Evolutionary conservation across 1,139 yeast genomes (phyloP).

Genomic region (Scheffersomyces lignicola): DNA sequence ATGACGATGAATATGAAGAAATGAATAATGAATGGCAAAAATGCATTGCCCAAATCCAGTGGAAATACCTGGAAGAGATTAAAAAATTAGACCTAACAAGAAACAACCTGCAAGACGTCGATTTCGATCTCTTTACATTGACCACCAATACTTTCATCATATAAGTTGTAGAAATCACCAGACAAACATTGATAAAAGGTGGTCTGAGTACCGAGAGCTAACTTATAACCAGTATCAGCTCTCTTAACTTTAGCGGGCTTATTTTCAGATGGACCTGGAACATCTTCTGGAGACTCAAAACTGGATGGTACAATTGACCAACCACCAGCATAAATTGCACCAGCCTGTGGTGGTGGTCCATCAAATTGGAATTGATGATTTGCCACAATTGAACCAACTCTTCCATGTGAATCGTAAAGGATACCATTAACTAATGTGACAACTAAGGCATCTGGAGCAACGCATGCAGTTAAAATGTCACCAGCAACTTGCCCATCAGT

Average conservation of each 20-base stretch:
- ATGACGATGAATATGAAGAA: too few species aligned
- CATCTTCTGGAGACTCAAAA: constrained; percentile 8
- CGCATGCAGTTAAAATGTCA: constrained; percentile 18
- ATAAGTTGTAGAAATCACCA: constrained; percentile 46
- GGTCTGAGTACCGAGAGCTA: constrained; percentile 36
- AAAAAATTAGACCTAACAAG: background rate
- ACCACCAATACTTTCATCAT: constrained; percentile 38
- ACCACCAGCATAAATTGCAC: constrained; percentile 41
- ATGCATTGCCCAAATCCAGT: too few species aligned
- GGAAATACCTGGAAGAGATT: too few species aligned
- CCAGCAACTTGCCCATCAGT: constrained; percentile 9
- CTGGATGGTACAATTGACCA: constrained; percentile 34
- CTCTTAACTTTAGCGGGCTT: constrained; percentile 22
- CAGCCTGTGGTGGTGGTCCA: constrained; percentile 45
- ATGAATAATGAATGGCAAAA: too few species aligned
- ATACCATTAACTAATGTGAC: constrained; percentile 28
- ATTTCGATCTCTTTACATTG: constrained; percentile 41
- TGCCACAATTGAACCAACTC: constrained; percentile 46
- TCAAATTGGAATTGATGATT: constrained; percentile 49
- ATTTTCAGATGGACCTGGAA: constrained; percentile 7
- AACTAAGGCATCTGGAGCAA: constrained; percentile 26
- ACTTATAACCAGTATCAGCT: constrained; percentile 29
- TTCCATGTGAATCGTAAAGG: constrained; percentile 32
- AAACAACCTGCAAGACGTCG: constrained; percentile 18
- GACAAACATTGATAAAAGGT: constrained; percentile 42